Evolutionary conservation across 108 stramenopile species (phyloP).

Genomic region (Nitzschia sp.): DNA sequence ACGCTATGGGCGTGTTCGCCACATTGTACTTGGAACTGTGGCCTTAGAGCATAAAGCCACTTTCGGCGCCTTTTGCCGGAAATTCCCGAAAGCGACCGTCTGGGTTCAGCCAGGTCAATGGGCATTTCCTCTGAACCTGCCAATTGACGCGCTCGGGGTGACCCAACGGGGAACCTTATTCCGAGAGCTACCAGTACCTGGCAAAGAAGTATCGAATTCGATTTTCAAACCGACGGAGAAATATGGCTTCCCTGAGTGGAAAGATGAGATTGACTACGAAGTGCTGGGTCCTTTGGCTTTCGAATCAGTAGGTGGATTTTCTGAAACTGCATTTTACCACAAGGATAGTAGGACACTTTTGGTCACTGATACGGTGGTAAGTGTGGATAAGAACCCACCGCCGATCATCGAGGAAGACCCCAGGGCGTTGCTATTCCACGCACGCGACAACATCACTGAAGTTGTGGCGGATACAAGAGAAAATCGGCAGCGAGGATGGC

Average conservation of each 20-base stretch:
- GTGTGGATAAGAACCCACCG: slow-evolving; percentile 75
- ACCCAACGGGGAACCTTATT: slow-evolving; percentile 49
- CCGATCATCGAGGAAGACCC: slow-evolving; percentile 81
- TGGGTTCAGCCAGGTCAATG: slow-evolving; percentile 91
- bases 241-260: slow-evolving; percentile 72
- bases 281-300: slow-evolving; percentile 80
- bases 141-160: slow-evolving; percentile 71
- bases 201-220: slow-evolving; percentile 20
- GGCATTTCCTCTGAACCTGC: slow-evolving; percentile 74
- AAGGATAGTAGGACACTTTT: slow-evolving; percentile 74
- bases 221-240: slow-evolving; percentile 36
- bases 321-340: slow-evolving; percentile 89
- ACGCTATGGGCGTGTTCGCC: slow-evolving; percentile 77
- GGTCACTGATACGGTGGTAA: slow-evolving; percentile 84
- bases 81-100: slow-evolving; percentile 77
- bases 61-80: slow-evolving; percentile 76
- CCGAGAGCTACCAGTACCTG: slow-evolving; percentile 55
- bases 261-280: slow-evolving; percentile 76
- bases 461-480: slow-evolving; percentile 59
- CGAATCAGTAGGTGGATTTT: slow-evolving; percentile 82
- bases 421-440: slow-evolving; percentile 82
- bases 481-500: slow-evolving; percentile 81
- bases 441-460: slow-evolving; percentile 74
- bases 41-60: slow-evolving; percentile 94
- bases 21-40: slow-evolving; percentile 88